Percentiles rank a stretch among this genome's conserved stretches.
Evolutionary conservation across 179 eudicot genomes (phyloP).

Genomic region (Heliamphora pulchella): DNA sequence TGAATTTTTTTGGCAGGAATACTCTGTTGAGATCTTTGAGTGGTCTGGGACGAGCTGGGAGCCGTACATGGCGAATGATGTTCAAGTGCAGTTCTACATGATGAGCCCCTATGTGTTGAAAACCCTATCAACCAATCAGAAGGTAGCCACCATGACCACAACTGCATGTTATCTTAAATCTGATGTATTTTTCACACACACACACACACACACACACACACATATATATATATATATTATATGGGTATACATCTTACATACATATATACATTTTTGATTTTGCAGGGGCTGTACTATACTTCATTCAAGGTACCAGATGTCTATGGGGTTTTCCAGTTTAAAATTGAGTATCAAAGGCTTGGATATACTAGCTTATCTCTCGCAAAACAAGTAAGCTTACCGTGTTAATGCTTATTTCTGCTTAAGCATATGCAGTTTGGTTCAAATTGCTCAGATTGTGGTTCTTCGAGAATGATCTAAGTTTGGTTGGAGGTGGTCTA

Average conservation of each 20-base stretch:
- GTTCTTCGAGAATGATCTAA: not conserved
- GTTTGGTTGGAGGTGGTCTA: not conserved
- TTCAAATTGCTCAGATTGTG: not conserved
- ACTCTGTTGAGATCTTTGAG: conserved; percentile 78
- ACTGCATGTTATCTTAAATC: not conserved
- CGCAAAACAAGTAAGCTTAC: conserved; percentile 64
- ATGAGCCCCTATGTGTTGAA: conserved; percentile 97
- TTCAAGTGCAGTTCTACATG: conserved; percentile 94
- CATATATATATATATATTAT: too few species aligned
- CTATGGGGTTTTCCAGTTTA: conserved; percentile 95
- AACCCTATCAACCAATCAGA: conserved; percentile 67
- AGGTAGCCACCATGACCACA: conserved; percentile 78
- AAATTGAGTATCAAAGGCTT: conserved; percentile 87
- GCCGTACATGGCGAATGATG: conserved; percentile 78
- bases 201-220: conserved; percentile 46
- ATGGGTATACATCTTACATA: conserved; percentile 51
- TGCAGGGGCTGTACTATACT: conserved; percentile 68
- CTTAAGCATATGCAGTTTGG: not conserved
- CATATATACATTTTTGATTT: conserved; percentile 12
- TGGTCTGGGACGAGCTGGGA: conserved; percentile 94
- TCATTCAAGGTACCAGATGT: conserved; percentile 90
- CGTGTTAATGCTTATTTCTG: not conserved
- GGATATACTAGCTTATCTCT: conserved; percentile 88
- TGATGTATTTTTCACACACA: conserved; percentile 42
- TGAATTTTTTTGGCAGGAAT: conserved; percentile 44